Conservation (phyloP, 2,329 filamentous ascomycete species). For the Fusarium sarcochroum region DNA sequence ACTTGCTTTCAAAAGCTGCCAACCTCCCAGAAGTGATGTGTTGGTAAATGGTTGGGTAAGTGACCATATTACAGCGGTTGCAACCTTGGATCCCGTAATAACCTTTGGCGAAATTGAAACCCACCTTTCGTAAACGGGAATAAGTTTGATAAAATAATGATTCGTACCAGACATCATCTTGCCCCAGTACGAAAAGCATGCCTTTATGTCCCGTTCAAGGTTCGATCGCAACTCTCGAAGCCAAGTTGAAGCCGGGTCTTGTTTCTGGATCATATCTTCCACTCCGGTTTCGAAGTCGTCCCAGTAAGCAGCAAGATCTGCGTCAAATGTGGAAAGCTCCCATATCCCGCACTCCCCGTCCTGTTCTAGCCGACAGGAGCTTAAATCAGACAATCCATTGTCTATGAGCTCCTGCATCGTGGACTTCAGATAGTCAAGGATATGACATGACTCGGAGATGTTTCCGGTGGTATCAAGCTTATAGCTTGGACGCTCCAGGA, state of each 20-base stretch:
- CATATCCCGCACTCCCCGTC: too few species aligned
- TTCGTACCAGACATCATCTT: background rate
- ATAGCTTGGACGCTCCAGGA: background rate
- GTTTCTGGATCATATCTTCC: background rate
- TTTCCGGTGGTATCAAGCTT: background rate
- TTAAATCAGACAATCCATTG: background rate
- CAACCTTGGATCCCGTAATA: background rate
- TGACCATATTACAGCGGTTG: background rate
- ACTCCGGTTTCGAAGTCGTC: background rate
- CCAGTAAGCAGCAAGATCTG: slow-evolving; percentile 1
- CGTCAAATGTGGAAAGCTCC: background rate
- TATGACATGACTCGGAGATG: background rate
- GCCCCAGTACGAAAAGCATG: background rate
- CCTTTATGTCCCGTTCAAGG: background rate
- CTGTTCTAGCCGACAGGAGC: background rate
- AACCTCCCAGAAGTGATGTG: background rate
- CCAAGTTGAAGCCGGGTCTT: background rate
- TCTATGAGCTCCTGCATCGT: background rate
- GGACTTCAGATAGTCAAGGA: background rate
- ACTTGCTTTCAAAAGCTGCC: slow-evolving; percentile 12
- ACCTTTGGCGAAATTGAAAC: background rate
- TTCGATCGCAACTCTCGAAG: background rate
- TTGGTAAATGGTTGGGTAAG: background rate
- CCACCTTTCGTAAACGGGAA: slow-evolving; percentile 1
- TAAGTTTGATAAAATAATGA: background rate